Evolutionary conservation across 306 rosid species (phyloP).

Genomic region (Spatholobus suberectus): DNA sequence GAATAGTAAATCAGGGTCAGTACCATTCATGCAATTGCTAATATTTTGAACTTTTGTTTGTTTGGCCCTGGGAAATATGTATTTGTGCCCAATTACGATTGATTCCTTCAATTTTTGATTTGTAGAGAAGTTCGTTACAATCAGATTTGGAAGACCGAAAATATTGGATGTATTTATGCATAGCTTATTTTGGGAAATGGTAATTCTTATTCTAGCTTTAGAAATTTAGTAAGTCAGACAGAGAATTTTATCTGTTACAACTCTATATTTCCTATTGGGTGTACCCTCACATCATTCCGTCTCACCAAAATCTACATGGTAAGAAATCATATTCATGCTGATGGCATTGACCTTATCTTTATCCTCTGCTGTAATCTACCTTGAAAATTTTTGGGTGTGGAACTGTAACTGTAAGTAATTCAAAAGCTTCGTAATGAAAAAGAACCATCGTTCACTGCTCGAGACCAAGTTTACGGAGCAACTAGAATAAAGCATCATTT

Average conservation of each 20-base stretch:
- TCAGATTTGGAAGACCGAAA: background rate
- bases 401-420: background rate
- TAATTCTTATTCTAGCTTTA: background rate
- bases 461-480: background rate
- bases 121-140: background rate
- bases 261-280: background rate
- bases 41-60: background rate
- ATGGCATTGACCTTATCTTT: background rate
- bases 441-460: background rate
- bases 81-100: background rate
- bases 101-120: background rate
- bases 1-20: background rate
- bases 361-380: background rate
- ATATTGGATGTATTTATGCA: background rate
- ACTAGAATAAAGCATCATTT: background rate
- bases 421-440: background rate
- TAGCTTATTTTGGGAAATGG: background rate
- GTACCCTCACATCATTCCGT: background rate
- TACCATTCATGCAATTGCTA: slow-evolving; percentile 5
- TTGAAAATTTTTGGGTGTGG: background rate
- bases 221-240: background rate
- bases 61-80: background rate
- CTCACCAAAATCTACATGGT: background rate
- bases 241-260: background rate
- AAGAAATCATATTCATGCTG: background rate